Evolutionary conservation across 345 rosid species (phyloP).

Genomic region (Trapa bicornis): DNA sequence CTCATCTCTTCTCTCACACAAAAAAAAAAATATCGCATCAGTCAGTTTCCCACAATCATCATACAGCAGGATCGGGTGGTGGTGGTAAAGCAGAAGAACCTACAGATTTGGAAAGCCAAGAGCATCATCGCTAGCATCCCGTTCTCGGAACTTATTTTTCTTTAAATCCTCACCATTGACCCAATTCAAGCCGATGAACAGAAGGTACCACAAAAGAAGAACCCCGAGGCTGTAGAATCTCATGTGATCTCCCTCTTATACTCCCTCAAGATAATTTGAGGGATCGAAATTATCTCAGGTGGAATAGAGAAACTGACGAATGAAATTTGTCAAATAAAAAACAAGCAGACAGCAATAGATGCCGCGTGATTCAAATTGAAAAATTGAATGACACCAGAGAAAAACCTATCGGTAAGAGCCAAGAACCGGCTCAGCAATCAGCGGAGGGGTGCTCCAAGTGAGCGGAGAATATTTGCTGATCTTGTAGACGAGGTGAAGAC

Average conservation of each 20-base stretch:
- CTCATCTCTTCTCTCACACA: conserved; percentile 50
- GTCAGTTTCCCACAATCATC: not conserved
- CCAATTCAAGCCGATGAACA: conserved; percentile 12
- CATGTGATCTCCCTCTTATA: conserved; percentile 29
- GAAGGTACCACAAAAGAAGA: conserved; percentile 15
- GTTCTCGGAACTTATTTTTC: conserved; percentile 62
- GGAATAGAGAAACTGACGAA: not conserved
- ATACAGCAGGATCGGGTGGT: not conserved
- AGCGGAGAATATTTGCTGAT: not conserved
- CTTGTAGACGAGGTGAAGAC: not conserved
- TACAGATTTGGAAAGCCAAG: conserved; percentile 65
- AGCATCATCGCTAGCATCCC: conserved; percentile 71
- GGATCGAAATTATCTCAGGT: not conserved
- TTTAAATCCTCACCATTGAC: conserved; percentile 30
- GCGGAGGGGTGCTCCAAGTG: not conserved
- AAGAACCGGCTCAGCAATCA: not conserved
- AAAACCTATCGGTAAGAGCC: not conserved
- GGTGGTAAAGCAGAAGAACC: conserved; percentile 11
- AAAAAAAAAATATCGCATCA: not conserved
- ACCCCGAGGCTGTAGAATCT: conserved; percentile 24
- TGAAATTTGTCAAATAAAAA: not conserved
- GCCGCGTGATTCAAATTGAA: not conserved
- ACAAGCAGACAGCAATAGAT: not conserved
- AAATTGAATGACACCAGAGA: not conserved
- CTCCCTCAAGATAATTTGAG: not conserved